Evolutionary conservation across 176 grass and related monocot genomes (phyloP), one percentile per base, ranked within the genome.

Genomic region (Miscanthus lutarioriparius): DNA sequence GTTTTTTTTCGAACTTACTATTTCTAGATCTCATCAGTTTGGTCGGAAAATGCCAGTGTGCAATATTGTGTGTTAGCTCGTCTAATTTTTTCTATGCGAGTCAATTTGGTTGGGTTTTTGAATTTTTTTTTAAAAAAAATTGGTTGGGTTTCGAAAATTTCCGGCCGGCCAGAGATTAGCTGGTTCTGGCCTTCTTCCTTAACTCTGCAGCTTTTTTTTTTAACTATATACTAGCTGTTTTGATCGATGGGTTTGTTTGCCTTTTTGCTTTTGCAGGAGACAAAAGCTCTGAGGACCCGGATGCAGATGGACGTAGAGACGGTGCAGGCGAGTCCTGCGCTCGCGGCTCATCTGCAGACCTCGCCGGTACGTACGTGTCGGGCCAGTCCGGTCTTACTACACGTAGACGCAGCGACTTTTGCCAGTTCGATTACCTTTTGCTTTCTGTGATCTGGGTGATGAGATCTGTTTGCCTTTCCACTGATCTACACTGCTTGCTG

Each of bases 271-370:
- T 16, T 64, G 75, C 73, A 39, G 73, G 56, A 67, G 54, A n/a
- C 43, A 81, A 59, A 56, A 23, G 28, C 70, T 89, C 77, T 70
- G 62, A 37, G 74, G 58, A 27, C 56, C 67, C 67, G 26, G 67
- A 61, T 49, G 82, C 26, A 83, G 45, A 86, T 90, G 79, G 88
- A 86, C 67, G 74, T 47, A 54, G 84, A 83, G 58, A 82, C n/a
- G 79, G 88, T 35, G 64, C 43, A 68, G 64, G 43, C 44, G 83
- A 25, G 70, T 81, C 51, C 87, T 85, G 51, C 87, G 25, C 56
- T 48, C 65, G 64, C 20, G 65, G 65, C 79, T 58, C 45, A 25
- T 63, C 80, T n/a, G 53, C 77, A 71, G 64, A 61, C 54, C 56
- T 78, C 88, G 58, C 84, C 75, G 84, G 84, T 90, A 90, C 56